These are phyloP conservation scores for Acephala macrosclerotiorum DNA, from an alignment of 2,329 filamentous ascomycete genomes.

Conservation along the genomic window DNA sequence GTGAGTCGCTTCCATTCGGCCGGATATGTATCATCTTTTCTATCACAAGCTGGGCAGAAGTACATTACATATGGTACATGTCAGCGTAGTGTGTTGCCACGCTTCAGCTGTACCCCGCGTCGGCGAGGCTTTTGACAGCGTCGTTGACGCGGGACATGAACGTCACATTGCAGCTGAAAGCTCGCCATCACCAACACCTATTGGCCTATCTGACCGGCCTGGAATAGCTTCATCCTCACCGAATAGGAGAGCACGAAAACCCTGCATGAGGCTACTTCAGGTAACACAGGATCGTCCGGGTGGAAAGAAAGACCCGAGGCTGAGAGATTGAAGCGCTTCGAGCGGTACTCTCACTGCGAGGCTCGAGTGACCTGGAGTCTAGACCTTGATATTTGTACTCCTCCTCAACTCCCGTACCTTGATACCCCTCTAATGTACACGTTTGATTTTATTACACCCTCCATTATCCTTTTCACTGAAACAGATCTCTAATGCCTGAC, in stretches of 20 bases:
- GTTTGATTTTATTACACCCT: conserved; percentile 2
- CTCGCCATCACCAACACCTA: background rate
- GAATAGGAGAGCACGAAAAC: conserved; percentile 9
- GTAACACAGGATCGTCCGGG: background rate
- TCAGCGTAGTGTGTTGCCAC: conserved; percentile 22
- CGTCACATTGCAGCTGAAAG: conserved; percentile 23
- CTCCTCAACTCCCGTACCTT: background rate
- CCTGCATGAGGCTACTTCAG: conserved; percentile 10
- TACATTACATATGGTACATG: conserved; percentile 9
- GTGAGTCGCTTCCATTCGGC: conserved; percentile 6
- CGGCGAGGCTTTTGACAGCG: conserved; percentile 18
- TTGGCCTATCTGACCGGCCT: conserved; percentile 17
- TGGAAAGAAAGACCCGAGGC: background rate
- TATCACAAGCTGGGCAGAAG: background rate
- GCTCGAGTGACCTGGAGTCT: conserved; percentile 13
- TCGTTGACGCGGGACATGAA: conserved; percentile 15
- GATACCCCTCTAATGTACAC: conserved; percentile 11
- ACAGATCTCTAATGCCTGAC: conserved; percentile 29
- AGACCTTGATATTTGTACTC: conserved; percentile 6
- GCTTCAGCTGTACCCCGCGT: conserved; percentile 13
- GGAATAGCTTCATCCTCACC: conserved; percentile 21
- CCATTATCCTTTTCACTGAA: conserved; percentile 13
- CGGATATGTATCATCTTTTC: conserved; percentile 8
- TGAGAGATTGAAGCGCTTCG: background rate
- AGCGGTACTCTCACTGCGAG: background rate